A percentile compares a stretch with the other conserved stretches of the same genome.
phyloP scores from a whole-genome alignment of 192 early-diverging fungal species.

The Coemansia sp. region DNA sequence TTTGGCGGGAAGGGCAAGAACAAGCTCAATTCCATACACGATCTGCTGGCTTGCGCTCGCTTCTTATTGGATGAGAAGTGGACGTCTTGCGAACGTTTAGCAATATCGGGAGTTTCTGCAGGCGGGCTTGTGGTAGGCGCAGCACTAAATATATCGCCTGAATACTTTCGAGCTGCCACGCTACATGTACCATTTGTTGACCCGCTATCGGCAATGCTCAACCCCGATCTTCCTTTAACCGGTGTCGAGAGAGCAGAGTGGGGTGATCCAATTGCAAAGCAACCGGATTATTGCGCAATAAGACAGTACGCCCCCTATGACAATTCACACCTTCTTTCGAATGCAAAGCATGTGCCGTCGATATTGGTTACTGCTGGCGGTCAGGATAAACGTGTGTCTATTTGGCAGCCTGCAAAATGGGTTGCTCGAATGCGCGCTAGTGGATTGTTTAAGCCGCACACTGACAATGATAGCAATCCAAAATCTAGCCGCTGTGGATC shows the following conservation, averaged over 20 bases:
- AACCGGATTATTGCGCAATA: conserved; percentile 61
- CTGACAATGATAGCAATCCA: background rate
- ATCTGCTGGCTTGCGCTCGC: conserved; percentile 71
- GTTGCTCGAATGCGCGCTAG: conserved; percentile 70
- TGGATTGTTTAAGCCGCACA: conserved; percentile 18
- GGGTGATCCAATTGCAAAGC: conserved; percentile 67
- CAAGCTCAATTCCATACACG: conserved; percentile 74
- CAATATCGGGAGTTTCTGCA: conserved; percentile 74
- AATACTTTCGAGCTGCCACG: conserved; percentile 74
- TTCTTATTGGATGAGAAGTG: conserved; percentile 63
- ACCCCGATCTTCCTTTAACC: conserved; percentile 71
- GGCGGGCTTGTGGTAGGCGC: conserved; percentile 79
- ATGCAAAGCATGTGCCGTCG: conserved; percentile 45
- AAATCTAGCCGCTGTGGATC: background rate
- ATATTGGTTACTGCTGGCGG: conserved; percentile 78
- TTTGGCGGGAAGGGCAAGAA: conserved; percentile 68
- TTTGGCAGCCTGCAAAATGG: conserved; percentile 87
- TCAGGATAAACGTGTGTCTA: conserved; percentile 78
- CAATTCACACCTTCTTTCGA: conserved; percentile 39
- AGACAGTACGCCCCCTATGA: conserved; percentile 72
- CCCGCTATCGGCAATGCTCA: conserved; percentile 83
- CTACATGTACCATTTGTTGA: conserved; percentile 85
- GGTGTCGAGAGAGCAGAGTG: conserved; percentile 75
- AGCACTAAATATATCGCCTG: conserved; percentile 64
- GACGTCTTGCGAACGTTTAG: conserved; percentile 58